Evolutionary conservation across 2,329 filamentous ascomycete genomes (phyloP), one percentile per base, ranked within the genome.

Genomic region (Pseudogymnoascus sp.): DNA sequence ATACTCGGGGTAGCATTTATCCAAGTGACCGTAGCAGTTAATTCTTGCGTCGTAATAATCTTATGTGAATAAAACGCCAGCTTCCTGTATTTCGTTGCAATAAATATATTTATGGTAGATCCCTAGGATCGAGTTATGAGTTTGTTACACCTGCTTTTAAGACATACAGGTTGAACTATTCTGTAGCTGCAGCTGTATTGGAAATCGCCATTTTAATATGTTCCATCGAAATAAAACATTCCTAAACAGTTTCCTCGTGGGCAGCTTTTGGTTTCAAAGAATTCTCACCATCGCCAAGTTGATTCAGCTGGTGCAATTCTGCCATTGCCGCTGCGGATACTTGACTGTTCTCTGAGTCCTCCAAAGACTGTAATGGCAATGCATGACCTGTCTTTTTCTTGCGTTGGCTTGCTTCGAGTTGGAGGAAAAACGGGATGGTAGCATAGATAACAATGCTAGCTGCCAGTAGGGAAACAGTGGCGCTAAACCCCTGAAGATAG

Each of bases 401-500:
- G 7, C 59, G 59, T 28, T 38, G 59, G 16, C 36, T 61, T 37
- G 59, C 59, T 61, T 61, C 59, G 36, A 61, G 25, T 42, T 21
- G 23, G 59, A 61, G 59, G 36, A 61, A 61, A 28, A 61, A 21
- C 6, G 59, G 36, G 16, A 61, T 5, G 5, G 59, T 61, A 6
- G 40, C n/a, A 40, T 61, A 61, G n/a, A 50, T 53, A 31, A 69
- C 23, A 28, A 69, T 64, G 18, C 65, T 64, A 21, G 66, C 60
- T 44, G 62, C 65, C 18, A 69, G 50, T 16, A 66, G 62, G 16
- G 62, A 63, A 12, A 61, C 64, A 25, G 65, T 64, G 14, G 64
- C 67, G 16, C 66, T 40, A 62, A 69, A 68, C 3, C 67, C 67
- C n/a, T 66, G 53, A 5, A 68, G 40, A 50, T 67, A 67, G 59